A percentile compares a stretch with the other conserved stretches of the same genome.
Evolutionary conservation across 2,329 filamentous ascomycete species (phyloP).

Genomic region (Colletotrichum camelliae): DNA sequence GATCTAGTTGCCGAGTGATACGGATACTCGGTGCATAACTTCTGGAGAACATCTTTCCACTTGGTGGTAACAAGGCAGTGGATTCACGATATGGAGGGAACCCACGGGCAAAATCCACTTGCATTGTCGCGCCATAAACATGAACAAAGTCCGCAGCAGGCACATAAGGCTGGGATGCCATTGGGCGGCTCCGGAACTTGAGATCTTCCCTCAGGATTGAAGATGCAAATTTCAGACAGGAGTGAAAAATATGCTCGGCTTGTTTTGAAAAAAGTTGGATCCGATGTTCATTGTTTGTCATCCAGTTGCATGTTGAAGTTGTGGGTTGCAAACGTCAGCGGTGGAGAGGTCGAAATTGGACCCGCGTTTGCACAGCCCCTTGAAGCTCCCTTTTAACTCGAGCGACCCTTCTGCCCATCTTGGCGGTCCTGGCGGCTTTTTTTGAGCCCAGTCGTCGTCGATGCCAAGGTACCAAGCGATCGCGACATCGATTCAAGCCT

Average conservation of each 20-base stretch:
- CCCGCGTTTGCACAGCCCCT: conserved; percentile 9
- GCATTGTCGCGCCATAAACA: neutral
- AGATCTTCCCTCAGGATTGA: neutral
- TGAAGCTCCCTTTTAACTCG: neutral
- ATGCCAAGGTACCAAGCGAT: neutral
- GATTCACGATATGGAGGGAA: neutral
- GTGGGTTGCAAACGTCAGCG: conserved; percentile 19
- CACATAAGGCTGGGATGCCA: neutral
- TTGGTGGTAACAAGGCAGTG: neutral
- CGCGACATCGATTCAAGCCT: neutral
- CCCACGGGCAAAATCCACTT: neutral
- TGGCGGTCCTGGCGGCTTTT: neutral
- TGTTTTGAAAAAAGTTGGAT: neutral
- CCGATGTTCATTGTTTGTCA: neutral
- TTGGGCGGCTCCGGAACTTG: neutral
- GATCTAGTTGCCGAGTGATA: neutral
- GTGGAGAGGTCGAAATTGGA: conserved; percentile 21
- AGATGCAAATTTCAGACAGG: neutral
- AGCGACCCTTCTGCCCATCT: neutral
- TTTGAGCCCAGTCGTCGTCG: neutral
- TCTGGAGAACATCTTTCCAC: neutral
- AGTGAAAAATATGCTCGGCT: neutral
- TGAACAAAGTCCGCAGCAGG: neutral
- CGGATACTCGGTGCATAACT: neutral
- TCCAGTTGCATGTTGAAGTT: neutral